Evolutionary conservation across 75 land plant species (phyloP).

Genomic region (Selaginella moellendorffii): DNA sequence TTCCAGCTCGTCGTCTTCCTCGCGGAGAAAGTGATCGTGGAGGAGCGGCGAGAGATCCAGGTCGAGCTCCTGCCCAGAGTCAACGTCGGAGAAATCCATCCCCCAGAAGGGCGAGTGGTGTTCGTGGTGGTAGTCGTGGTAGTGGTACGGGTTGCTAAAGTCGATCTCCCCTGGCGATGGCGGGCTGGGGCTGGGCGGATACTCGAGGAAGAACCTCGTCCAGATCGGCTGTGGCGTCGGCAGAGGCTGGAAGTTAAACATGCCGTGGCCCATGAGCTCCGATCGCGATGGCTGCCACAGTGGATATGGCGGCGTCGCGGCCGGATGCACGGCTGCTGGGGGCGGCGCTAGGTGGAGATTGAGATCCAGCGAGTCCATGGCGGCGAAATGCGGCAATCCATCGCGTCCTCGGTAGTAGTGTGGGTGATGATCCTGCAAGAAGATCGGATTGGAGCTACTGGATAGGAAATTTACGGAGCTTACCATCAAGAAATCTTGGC

Average conservation of each 20-base stretch:
- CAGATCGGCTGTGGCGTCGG: conserved; percentile 14
- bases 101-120: background rate
- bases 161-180: background rate
- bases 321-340: background rate
- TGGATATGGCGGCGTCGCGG: conserved; percentile 6
- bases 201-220: background rate
- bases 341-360: conserved; percentile 25
- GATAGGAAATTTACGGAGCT: no score
- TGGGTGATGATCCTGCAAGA: background rate
- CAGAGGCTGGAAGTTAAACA: background rate
- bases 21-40: background rate
- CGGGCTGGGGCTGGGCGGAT: background rate
- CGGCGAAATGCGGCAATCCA: background rate
- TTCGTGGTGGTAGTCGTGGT: background rate
- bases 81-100: background rate
- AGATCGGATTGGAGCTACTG: background rate
- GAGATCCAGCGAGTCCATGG: conserved; percentile 18
- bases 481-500: no score
- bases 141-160: background rate
- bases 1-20: background rate
- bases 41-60: background rate
- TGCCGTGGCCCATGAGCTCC: background rate
- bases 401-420: background rate
- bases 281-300: background rate
- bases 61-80: background rate